These are phyloP conservation scores for Monilinia fructicola DNA, from an alignment of 2,329 filamentous ascomycete species.

Conservation along the genomic window DNA sequence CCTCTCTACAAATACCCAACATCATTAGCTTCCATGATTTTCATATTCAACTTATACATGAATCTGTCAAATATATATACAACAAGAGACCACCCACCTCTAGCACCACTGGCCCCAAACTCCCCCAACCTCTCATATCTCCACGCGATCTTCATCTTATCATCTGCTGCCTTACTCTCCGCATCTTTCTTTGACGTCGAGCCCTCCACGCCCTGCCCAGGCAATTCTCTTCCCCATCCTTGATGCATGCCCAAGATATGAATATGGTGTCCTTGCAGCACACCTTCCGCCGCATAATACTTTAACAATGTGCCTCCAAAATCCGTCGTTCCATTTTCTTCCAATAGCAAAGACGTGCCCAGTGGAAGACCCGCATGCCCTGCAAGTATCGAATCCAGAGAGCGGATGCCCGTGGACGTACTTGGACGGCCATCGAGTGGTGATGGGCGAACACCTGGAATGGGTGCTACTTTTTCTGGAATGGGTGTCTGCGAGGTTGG, in stretches of 20 bases:
- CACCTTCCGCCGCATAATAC: constrained; percentile 90
- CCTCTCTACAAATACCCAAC: constrained; percentile 31
- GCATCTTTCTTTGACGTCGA: constrained; percentile 45
- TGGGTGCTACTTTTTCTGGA: constrained; percentile 35
- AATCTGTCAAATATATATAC: constrained; percentile 55
- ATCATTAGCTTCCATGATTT: constrained; percentile 26
- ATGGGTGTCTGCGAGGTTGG: not conserved
- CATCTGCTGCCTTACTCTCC: constrained; percentile 47
- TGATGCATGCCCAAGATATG: constrained; percentile 81
- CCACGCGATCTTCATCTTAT: constrained; percentile 99
- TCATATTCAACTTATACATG: constrained; percentile 18
- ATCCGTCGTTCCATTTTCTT: constrained; percentile 91
- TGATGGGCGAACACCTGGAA: constrained; percentile 71
- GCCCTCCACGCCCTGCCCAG: constrained; percentile 59
- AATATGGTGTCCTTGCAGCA: constrained; percentile 85
- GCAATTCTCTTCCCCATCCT: constrained; percentile 79
- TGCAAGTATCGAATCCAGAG: constrained; percentile 79
- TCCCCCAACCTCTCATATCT: constrained; percentile 84
- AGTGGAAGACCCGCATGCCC: constrained; percentile 83
- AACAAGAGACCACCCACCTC: constrained; percentile 42
- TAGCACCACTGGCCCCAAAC: constrained; percentile 54
- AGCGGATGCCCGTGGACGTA: constrained; percentile 86
- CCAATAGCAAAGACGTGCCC: constrained; percentile 76
- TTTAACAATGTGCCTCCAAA: constrained; percentile 81
- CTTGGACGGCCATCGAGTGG: constrained; percentile 83